Base-by-base conservation (phyloP, 75 land plant genomes). In the Ceratopteris richardii region DNA sequence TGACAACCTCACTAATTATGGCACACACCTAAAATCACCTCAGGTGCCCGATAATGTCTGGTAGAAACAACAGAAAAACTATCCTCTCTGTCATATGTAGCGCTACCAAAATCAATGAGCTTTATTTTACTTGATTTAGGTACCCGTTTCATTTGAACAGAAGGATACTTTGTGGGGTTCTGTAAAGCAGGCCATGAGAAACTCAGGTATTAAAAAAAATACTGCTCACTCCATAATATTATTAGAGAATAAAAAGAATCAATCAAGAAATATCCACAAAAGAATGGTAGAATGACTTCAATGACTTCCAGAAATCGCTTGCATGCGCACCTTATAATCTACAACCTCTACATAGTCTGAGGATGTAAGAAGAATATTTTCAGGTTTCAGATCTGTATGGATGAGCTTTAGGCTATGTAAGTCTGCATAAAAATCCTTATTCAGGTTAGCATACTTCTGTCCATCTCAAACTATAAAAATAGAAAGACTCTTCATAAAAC, bases 81-180 rank as follows among this genome's bases (percentile, higher is more conserved):
- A 62, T 70, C 74, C 58, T 82, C 72, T 54, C 70, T 81, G 51
- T 85, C 90, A 80, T 57, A 85, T 13, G 77, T 79, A 25, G 97
- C 77, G 56, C 96, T 92, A 52, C 96, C 97, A 84, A 91, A 91
- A 73, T 91, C 97, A 63, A 88, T 91, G 62, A 88, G 68, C 83
- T 88, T 91, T 57, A 92, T 92, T 46, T 80, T 90, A 71, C 90
- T 92, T 36, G 87, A 81, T 73, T 75, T 89, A 59, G 97, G 97
- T 60, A 85, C 71, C 40, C 62, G 51, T 56, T 57, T 65, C 16
- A 44, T 52, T 52, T 23, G 31, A 64, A 63, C 23, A 44, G 48
- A 44, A 21, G 18, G 50, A 18, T 46, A 3, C 50, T 21, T 46
- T 17, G 18, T 2, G 22, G 4, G 5, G 50, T 21, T 46, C 50